These are phyloP conservation scores for Bipolaris gigantea DNA, from an alignment of 2,329 filamentous ascomycete genomes.

Conservation along the genomic window DNA sequence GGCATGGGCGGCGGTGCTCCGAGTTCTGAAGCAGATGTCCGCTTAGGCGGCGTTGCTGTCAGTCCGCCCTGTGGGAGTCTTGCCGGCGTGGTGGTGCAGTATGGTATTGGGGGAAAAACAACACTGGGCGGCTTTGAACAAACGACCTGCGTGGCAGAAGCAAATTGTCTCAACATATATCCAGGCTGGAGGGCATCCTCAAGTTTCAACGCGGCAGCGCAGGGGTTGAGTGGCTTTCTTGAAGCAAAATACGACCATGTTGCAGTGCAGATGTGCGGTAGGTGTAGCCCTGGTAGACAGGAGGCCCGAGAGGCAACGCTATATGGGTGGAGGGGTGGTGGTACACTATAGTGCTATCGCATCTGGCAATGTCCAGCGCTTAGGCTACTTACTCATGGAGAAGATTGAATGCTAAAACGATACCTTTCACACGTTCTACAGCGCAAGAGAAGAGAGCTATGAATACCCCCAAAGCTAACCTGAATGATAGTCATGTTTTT, in stretches of 20 bases:
- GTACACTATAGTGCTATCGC: constrained; percentile 36
- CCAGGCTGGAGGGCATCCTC: constrained; percentile 8
- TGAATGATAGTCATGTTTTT: no score
- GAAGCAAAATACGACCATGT: constrained; percentile 1
- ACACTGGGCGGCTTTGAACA: constrained; percentile 18
- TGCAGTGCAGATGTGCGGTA: not conserved
- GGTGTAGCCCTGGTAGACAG: not conserved
- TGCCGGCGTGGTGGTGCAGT: constrained; percentile 26
- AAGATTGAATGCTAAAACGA: no score
- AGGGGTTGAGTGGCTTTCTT: not conserved
- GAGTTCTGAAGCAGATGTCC: constrained; percentile 20
- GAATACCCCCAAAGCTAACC: no score
- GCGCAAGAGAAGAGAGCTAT: no score
- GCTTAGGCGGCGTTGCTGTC: constrained; percentile 31
- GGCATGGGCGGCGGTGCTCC: constrained; percentile 47
- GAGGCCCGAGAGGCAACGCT: not conserved
- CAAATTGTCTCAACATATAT: not conserved
- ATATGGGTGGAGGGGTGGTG: constrained; percentile 10
- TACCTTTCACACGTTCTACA: no score
- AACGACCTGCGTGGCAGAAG: not conserved
- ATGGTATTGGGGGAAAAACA: constrained; percentile 24
- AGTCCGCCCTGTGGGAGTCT: constrained; percentile 15
- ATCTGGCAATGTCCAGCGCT: not conserved
- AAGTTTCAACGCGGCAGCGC: constrained; percentile 12
- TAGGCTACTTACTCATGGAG: no score